Conservation (phyloP, 2,329 filamentous ascomycete species). For the Tolypocladium nubicola region DNA sequence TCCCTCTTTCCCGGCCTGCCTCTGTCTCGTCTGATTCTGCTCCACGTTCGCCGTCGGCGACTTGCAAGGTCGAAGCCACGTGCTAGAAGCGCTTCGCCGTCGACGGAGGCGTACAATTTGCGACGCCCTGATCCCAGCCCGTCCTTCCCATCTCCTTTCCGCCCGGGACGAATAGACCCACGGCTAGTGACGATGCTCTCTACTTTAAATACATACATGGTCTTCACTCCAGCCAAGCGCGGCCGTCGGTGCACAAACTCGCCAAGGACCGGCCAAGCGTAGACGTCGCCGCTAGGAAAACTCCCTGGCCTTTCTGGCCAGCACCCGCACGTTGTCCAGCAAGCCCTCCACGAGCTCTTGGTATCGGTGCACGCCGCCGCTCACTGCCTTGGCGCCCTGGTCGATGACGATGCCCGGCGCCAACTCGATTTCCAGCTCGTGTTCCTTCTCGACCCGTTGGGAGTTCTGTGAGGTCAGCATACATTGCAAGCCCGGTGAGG, state of each 20-base stretch:
- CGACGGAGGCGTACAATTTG: background rate
- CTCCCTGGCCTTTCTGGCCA: constrained; percentile 35
- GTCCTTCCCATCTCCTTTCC: background rate
- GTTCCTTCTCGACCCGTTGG: constrained; percentile 48
- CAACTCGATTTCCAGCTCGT: constrained; percentile 74
- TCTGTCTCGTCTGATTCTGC: background rate
- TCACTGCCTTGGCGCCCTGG: constrained; percentile 49
- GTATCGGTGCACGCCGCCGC: constrained; percentile 46
- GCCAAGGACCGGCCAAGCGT: background rate
- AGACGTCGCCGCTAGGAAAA: constrained; percentile 6
- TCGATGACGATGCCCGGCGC: constrained; percentile 52
- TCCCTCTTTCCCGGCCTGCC: background rate
- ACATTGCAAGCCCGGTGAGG: background rate
- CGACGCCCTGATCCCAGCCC: background rate
- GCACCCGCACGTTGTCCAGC: constrained; percentile 59
- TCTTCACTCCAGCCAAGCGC: background rate
- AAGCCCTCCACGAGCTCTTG: constrained; percentile 61
- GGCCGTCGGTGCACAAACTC: background rate
- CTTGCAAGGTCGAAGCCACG: background rate
- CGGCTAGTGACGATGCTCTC: background rate
- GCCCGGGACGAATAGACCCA: background rate
- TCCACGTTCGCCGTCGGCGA: too few species aligned
- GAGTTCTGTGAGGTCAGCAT: constrained; percentile 19
- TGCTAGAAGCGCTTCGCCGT: background rate
- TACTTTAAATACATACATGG: background rate